These are phyloP conservation scores for Pharus latifolius DNA, from an alignment of 176 grass and related monocot genomes.

Conservation along the genomic window DNA sequence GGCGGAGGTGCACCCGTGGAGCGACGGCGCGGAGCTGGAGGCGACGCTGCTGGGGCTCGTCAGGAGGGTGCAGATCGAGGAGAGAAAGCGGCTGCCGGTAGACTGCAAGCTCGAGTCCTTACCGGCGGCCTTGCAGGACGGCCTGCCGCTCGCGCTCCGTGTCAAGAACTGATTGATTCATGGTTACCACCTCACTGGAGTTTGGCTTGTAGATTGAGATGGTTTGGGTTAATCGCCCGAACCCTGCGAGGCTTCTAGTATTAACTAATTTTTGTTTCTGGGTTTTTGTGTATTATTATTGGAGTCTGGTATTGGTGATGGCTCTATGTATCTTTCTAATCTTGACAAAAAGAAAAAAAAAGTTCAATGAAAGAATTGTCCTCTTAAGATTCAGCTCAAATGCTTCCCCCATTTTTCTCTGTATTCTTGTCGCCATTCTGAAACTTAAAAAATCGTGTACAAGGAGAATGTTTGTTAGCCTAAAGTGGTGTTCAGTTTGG, in stretches of 20 bases:
- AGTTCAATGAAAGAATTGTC: not conserved
- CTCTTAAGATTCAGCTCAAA: no score
- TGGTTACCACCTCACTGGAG: no score
- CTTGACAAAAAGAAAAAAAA: not conserved
- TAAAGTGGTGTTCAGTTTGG: no score
- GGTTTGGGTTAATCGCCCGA: not conserved
- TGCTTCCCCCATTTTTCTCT: no score
- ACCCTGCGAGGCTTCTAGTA: not conserved
- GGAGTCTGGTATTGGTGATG: not conserved
- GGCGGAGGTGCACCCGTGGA: constrained; percentile 73
- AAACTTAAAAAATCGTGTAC: no score
- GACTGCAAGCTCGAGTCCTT: constrained; percentile 57
- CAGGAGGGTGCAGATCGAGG: constrained; percentile 19
- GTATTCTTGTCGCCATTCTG: no score
- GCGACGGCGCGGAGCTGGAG: constrained; percentile 43
- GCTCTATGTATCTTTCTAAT: constrained; percentile 10
- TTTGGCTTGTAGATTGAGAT: not conserved
- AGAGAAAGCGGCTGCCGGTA: not conserved
- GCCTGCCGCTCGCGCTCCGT: constrained; percentile 41
- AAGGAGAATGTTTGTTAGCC: no score
- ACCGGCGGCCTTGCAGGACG: constrained; percentile 33
- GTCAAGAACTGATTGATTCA: constrained; percentile 36
- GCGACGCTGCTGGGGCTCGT: constrained; percentile 48
- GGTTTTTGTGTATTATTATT: not conserved
- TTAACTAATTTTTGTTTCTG: constrained; percentile 5